Base-by-base conservation (phyloP, 73 alveolate genomes). In the Paramecium sexaurelia region DNA sequence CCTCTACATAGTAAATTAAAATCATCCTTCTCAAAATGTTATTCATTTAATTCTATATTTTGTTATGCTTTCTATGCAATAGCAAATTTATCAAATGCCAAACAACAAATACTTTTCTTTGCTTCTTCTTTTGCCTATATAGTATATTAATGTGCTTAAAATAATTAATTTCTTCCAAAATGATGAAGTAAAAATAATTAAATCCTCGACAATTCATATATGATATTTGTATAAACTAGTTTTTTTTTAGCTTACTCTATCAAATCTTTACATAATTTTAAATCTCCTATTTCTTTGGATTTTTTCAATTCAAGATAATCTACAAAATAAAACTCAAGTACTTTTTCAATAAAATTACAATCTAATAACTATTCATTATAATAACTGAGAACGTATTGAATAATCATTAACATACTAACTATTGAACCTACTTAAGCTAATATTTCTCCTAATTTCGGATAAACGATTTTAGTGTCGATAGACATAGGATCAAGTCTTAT, bases 401-500 rank as follows among this genome's bases (percentile, higher is more conserved):
- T 26, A 61, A 24, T 11, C 83, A 61, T 61, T 13, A 61, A 11
- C 45, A 71, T 20, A 71, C 56, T 71, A 9, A 71, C 55, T 40
- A 78, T 78, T 45, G 75, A 78, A 2, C 90, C 90, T 0, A 78
- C 73, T 45, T 78, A 39, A 13, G 90, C 90, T 3, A 78, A 24
- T 39, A 78, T 61, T 78, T 78, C 75, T 19, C 90, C 90, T 9
- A 78, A 11, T 78, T 78, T 78, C 9, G 90, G 75, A 22, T 41
- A 40, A 2, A 40, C 55, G 2, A 78, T 39, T 2, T 73, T n/a
- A 11, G 45, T 37, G 17, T 51, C 45, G 17, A 51, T n/a, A 17
- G 67, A 51, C 67, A 51, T 51, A 1, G 67, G 33, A 51, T 51
- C 67, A n/a, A 51, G 29, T n/a, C 67, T 5, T 17, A 51, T 51